A percentile compares a stretch with the other conserved stretches of the same genome.
Conservation (phyloP, 305 asterid species). For the Fraxinus albicans region DNA sequence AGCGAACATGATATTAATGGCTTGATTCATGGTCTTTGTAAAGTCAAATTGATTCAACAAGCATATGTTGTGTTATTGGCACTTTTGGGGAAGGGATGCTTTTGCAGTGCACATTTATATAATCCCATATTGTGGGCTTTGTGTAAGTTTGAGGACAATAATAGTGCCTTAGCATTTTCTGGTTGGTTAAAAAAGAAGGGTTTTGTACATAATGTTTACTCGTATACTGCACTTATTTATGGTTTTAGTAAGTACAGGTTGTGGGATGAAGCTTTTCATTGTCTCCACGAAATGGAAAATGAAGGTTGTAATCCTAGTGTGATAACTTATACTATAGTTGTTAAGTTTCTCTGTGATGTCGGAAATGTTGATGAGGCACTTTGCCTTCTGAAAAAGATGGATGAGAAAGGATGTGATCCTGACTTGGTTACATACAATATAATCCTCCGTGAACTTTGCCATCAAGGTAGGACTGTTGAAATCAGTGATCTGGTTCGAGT, state of each 20-base stretch:
- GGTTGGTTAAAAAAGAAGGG: conserved; percentile 58
- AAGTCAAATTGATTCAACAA: conserved; percentile 35
- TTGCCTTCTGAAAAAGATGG: conserved; percentile 41
- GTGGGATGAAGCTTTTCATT: conserved; percentile 46
- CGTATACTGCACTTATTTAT: conserved; percentile 57
- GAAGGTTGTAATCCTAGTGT: conserved; percentile 45
- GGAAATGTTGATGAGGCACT: conserved; percentile 49
- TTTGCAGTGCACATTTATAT: conserved; percentile 29
- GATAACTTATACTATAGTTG: conserved; percentile 43
- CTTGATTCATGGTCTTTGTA: conserved; percentile 46
- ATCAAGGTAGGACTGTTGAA: conserved; percentile 41
- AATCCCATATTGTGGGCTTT: conserved; percentile 60
- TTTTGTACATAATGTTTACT: conserved; percentile 32
- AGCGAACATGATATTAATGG: conserved; percentile 26
- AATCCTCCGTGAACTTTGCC: conserved; percentile 52
- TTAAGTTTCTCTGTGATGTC: conserved; percentile 54
- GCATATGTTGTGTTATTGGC: conserved; percentile 38
- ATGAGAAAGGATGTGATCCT: conserved; percentile 45
- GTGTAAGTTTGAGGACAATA: conserved; percentile 39
- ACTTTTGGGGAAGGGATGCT: conserved; percentile 28
- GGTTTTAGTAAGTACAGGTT: conserved; percentile 43
- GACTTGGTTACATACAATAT: conserved; percentile 60
- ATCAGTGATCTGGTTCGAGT: conserved; percentile 34
- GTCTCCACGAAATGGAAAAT: conserved; percentile 43
- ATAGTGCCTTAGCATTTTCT: conserved; percentile 42